phyloP scores from a whole-genome alignment of 805 yeast genomes.

The Candida xyloterini region DNA sequence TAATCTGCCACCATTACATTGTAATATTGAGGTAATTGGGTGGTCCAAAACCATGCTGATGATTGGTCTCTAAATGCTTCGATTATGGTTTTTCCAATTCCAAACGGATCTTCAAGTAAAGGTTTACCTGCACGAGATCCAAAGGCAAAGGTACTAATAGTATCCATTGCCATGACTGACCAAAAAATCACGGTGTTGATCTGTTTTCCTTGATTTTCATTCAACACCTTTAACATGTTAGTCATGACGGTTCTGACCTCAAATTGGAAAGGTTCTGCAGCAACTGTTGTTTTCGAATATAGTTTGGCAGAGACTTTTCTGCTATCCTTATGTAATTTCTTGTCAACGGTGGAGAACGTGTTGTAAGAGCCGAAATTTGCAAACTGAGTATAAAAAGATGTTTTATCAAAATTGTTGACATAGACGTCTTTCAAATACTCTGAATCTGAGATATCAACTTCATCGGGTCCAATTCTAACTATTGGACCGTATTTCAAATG shows the following conservation, averaged over 20 bases:
- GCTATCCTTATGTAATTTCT: constrained; percentile 43
- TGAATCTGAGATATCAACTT: constrained; percentile 54
- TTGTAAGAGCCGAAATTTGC: constrained; percentile 55
- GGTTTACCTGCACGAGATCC: constrained; percentile 49
- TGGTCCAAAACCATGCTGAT: constrained; percentile 64
- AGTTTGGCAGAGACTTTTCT: constrained; percentile 40
- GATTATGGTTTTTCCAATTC: constrained; percentile 41
- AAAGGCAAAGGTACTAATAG: constrained; percentile 56
- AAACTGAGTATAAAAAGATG: constrained; percentile 57
- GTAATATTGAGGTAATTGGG: constrained; percentile 55
- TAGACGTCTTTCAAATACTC: constrained; percentile 54
- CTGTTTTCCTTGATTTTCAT: constrained; percentile 23
- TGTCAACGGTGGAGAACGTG: constrained; percentile 55
- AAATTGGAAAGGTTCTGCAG: constrained; percentile 30
- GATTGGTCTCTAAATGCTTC: constrained; percentile 48
- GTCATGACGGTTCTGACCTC: constrained; percentile 35
- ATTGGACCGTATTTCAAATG: constrained; percentile 61
- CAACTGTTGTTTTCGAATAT: constrained; percentile 44
- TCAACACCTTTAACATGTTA: constrained; percentile 27
- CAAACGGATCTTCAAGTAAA: constrained; percentile 37
- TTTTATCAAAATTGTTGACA: constrained; percentile 52
- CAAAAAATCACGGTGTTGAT: constrained; percentile 61
- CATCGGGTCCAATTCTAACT: constrained; percentile 58
- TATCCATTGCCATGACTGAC: constrained; percentile 72
- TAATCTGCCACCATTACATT: constrained; percentile 42